These are phyloP conservation scores for Cyclospora cayetanensis DNA, from an alignment of 169 alveolate genomes.

Conservation along the genomic window DNA sequence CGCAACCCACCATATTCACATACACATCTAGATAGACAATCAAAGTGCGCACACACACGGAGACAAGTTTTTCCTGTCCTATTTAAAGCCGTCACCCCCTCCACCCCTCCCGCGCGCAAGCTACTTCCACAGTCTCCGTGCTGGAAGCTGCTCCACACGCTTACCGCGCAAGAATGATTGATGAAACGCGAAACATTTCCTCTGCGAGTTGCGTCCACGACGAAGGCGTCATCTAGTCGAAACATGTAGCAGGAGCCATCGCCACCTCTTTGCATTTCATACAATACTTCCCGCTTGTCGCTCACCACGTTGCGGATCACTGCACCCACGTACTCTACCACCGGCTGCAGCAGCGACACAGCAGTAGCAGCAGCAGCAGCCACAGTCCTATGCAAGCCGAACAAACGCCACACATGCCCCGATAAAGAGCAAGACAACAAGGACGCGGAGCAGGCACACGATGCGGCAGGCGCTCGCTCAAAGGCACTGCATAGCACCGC, in stretches of 20 bases:
- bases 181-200: slow-evolving; percentile 97
- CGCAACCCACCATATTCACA: too few species aligned
- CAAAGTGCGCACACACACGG: slow-evolving; percentile 16
- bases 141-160: too few species aligned
- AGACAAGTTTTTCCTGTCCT: neutral
- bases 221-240: slow-evolving; percentile 92
- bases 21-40: too few species aligned
- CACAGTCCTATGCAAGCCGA: neutral
- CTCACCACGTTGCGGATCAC: slow-evolving; percentile 90
- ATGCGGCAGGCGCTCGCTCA: neutral
- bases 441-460: neutral
- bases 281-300: slow-evolving; percentile 88
- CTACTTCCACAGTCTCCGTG: neutral
- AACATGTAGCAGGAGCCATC: slow-evolving; percentile 92
- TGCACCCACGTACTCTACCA: slow-evolving; percentile 94
- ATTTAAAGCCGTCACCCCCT: neutral
- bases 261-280: slow-evolving; percentile 84
- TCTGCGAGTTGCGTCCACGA: slow-evolving; percentile 96
- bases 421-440: neutral
- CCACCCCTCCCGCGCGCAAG: neutral
- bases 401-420: neutral
- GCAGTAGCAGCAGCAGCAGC: neutral
- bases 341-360: slow-evolving; percentile 76
- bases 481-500: too few species aligned
- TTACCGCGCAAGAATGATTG: slow-evolving; percentile 97